Percentiles rank a stretch among this genome's conserved stretches.
These are phyloP conservation scores for Lolium rigidum DNA, from an alignment of 176 grass and related monocot species.

Conservation along the genomic window DNA sequence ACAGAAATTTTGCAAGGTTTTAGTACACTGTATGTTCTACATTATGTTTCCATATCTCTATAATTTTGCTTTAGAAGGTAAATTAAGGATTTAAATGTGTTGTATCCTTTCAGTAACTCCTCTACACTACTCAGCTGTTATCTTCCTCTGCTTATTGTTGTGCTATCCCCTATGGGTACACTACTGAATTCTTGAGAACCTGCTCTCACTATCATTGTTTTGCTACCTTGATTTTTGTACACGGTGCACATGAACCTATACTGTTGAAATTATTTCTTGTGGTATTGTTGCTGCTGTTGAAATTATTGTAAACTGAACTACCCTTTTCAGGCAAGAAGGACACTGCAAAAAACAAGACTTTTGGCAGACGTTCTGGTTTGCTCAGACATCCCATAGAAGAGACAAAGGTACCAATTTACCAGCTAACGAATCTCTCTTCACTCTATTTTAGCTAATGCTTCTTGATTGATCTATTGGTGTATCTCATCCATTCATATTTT, in stretches of 20 bases:
- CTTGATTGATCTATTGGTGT: neutral
- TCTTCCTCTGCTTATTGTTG: neutral
- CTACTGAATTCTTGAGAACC: neutral
- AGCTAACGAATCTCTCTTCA: neutral
- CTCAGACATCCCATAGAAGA: neutral
- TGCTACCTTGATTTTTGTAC: neutral
- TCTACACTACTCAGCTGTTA: neutral
- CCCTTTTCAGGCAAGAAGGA: neutral
- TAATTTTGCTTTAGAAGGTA: neutral
- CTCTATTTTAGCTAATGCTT: neutral
- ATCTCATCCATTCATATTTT: neutral
- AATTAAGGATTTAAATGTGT: neutral
- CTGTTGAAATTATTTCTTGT: neutral
- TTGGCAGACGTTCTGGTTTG: conserved; percentile 33
- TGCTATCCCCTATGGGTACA: neutral
- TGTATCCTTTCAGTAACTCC: neutral
- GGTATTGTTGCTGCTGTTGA: neutral
- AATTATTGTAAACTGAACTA: neutral
- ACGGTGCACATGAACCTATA: neutral
- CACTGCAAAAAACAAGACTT: conserved; percentile 8
- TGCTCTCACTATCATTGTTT: neutral
- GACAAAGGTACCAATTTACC: neutral
- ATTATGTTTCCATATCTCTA: neutral
- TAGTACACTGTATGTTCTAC: neutral
- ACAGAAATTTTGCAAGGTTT: neutral